Conservation (phyloP, 495 filamentous ascomycete species). For the Aspergillus sparsus region DNA sequence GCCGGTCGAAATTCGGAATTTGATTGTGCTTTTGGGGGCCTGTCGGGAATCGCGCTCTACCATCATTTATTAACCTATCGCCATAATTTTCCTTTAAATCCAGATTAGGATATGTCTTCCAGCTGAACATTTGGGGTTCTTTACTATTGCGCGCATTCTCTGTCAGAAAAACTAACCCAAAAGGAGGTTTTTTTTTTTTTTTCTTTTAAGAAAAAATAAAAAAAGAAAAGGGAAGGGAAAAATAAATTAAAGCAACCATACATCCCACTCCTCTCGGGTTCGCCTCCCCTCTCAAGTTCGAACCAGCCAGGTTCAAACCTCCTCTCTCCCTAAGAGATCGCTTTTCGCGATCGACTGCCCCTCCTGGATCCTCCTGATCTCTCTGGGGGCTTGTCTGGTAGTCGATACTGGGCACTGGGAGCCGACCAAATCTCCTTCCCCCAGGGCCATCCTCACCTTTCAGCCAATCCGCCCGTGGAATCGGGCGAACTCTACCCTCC, state of each 20-base stretch:
- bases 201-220: neutral
- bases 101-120: conserved; percentile 5
- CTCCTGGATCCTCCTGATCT: conserved; percentile 52
- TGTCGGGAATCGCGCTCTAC: conserved; percentile 2
- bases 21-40: neutral
- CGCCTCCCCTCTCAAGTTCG: conserved; percentile 1
- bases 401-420: conserved; percentile 45
- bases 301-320: conserved; percentile 8
- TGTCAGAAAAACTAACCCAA: neutral
- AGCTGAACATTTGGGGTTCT: neutral
- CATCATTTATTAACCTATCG: neutral
- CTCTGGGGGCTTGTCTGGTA: conserved; percentile 42
- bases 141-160: neutral
- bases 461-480: conserved; percentile 35
- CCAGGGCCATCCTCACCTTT: conserved; percentile 10
- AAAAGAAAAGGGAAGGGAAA: neutral
- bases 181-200: no score
- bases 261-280: neutral
- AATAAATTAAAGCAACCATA: neutral
- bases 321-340: conserved; percentile 26
- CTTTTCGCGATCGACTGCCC: conserved; percentile 40
- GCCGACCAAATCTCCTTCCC: conserved; percentile 30
- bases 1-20: neutral
- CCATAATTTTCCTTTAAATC: neutral
- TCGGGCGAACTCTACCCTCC: conserved; percentile 42